phyloP scores from a whole-genome alignment of 768 basidiomycete species.

The Mycena venus region DNA sequence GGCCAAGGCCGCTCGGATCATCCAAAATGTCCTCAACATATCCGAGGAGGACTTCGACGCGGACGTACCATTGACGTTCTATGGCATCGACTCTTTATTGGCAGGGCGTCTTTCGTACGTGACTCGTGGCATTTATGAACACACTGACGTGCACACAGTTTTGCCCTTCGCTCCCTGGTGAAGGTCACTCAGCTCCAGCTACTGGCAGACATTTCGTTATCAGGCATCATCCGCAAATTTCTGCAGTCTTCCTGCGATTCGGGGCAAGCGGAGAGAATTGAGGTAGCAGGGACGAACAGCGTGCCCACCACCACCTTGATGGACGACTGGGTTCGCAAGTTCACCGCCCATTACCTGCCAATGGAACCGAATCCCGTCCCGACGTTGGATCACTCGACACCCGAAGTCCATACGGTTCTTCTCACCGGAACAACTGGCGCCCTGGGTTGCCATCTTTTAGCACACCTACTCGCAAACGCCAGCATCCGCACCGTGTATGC shows the following conservation, averaged over 20 bases:
- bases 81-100: slow-evolving; percentile 41
- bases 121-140: not conserved
- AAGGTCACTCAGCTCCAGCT: slow-evolving; percentile 16
- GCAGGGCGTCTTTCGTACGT: slow-evolving; percentile 16
- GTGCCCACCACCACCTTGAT: not conserved
- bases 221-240: not conserved
- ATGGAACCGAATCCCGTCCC: no score
- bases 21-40: slow-evolving; percentile 40
- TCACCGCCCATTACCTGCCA: not conserved
- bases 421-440: slow-evolving; percentile 53
- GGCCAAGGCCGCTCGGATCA: slow-evolving; percentile 34
- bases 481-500: slow-evolving; percentile 39
- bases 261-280: not conserved
- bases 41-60: slow-evolving; percentile 47
- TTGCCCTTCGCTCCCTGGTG: not conserved
- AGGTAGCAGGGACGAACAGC: not conserved
- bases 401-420: slow-evolving; percentile 26
- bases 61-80: slow-evolving; percentile 55
- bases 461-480: slow-evolving; percentile 33
- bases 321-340: slow-evolving; percentile 3
- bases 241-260: not conserved
- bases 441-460: slow-evolving; percentile 45
- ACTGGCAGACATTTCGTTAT: slow-evolving; percentile 2
- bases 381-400: not conserved
- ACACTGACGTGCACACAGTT: not conserved